Evolutionary conservation across 495 filamentous ascomycete genomes (phyloP), one percentile per base, ranked within the genome.

Genomic region (Daldinia loculata): DNA sequence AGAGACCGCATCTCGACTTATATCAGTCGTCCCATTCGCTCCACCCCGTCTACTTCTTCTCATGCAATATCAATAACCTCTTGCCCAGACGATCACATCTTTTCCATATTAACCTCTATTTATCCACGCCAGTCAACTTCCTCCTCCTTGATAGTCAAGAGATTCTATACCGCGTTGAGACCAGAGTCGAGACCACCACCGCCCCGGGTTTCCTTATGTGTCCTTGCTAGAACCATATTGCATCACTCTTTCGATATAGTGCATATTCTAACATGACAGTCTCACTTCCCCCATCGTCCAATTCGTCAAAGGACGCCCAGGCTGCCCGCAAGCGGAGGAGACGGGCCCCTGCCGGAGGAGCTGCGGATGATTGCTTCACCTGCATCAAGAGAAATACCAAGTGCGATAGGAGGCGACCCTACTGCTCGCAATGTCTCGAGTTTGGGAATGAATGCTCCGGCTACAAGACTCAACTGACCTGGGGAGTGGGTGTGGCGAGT

Each of bases 401-500:
- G 78, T 99, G 95, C 82, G 95, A 99, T 80, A 89, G 95, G 57
- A 89, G 93, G 77, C 87, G 95, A 70, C 95, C 95, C 14, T 99
- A 98, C 79, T 99, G 95, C 79, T 93, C 93, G 51, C 94, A 93
- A 78, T 99, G 95, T 80, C 86, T 99, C 56, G 94, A 97, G 61
- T 83, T 90, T 65, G 92, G 93, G 62, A 95, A 93, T 76, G 93
- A 97, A 78, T 99, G 95, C 83, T 93, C 92, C 48, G 95, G 95
- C 67, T 99, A 99, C 84, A 95, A 96, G 82, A 98, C 95, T 22
- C 93, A 94, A 53, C 87, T 99, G 82, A 99, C 95, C 38, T 99
- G 95, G 95, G 95, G 95, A 12, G 91, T 99, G 38, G 95, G 95
- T 26, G 95, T 99, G 69, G 95, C 95, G 41, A 98, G 95, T 78